Base-by-base conservation (phyloP, 139 green algal species). In the Chlorella vulgaris region DNA sequence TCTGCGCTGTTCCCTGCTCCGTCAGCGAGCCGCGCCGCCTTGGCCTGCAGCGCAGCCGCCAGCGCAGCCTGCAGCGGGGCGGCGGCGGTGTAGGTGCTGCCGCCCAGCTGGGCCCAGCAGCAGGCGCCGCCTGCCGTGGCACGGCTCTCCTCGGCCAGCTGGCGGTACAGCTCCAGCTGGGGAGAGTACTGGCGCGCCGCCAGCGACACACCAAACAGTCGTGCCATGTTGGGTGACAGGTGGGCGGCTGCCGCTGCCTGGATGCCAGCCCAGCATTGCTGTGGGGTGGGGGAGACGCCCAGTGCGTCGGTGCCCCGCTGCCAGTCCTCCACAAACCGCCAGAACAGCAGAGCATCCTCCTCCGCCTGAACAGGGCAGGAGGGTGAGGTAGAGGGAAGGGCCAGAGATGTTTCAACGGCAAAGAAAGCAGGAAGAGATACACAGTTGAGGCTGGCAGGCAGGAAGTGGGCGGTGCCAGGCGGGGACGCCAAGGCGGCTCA, bases 181-280 rank as follows among this genome's bases (percentile, higher is more conserved):
- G 92, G 82, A 2, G 88, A 92, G 85, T 95, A 95, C 83, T 95
- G 89, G n/a, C 92, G 74, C 0, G 86, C 83, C 15, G 80, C 87
- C 76, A 96, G 63, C 4, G 87, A 84, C 38, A 92, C 60, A 0
- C 83, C 88, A 28, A 95, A 26, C 8, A 94, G 82, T 81, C 55
- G 60, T 4, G 50, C 51, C 83, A 86, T 83, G 68, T 13, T 13
- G 26, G 18, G 28, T 28, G n/a, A 39, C 36, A 50, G 40, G 26
- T 66, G 39, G 2, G 50, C 39, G 28, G 47, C 58, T 2, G 40
- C 36, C 21, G 38, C 69, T 2, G 7, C 36, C 15, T 55, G 51
- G 50, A 80, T 39, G 5, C 21, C 50, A 21, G 75, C 74, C 74
- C 51, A 74, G 75, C 76, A 90, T 69, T 47, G 81, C 58, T 53